These are phyloP conservation scores for Pseudohalonectria lignicola DNA, from an alignment of 2,329 filamentous ascomycete genomes.

Conservation along the genomic window DNA sequence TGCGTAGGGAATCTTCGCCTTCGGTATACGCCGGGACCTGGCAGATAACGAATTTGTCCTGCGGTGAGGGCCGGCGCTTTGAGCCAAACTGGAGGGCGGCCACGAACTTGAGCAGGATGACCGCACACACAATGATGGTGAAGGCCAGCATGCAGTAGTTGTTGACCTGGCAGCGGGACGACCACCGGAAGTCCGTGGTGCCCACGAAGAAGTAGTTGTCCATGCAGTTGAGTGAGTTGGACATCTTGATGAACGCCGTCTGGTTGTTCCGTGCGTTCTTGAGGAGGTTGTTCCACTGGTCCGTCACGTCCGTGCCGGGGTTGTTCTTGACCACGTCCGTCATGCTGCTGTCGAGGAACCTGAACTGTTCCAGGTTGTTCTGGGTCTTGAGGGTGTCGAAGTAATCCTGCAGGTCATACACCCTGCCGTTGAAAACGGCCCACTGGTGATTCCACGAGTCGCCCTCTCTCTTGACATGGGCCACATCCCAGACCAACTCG, in stretches of 20 bases:
- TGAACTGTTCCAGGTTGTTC: slow-evolving; percentile 44
- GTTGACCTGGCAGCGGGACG: slow-evolving; percentile 70
- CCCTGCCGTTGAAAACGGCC: slow-evolving; percentile 62
- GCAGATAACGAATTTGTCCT: slow-evolving; percentile 98
- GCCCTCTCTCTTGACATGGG: slow-evolving; percentile 53
- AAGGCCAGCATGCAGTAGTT: slow-evolving; percentile 85
- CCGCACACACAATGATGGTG: slow-evolving; percentile 68
- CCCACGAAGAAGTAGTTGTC: slow-evolving; percentile 76
- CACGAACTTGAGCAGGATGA: slow-evolving; percentile 82
- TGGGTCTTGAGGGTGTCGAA: slow-evolving; percentile 60
- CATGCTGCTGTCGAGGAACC: slow-evolving; percentile 62
- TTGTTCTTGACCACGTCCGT: slow-evolving; percentile 60
- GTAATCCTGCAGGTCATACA: slow-evolving; percentile 92
- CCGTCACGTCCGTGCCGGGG: slow-evolving; percentile 68
- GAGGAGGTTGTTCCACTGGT: slow-evolving; percentile 46
- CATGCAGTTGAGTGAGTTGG: slow-evolving; percentile 68
- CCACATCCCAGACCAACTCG: slow-evolving; percentile 60
- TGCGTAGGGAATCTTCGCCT: slow-evolving; percentile 87
- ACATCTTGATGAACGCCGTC: slow-evolving; percentile 37
- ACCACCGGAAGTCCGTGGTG: slow-evolving; percentile 71
- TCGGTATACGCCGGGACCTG: slow-evolving; percentile 97
- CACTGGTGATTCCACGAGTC: slow-evolving; percentile 58
- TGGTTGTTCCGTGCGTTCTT: slow-evolving; percentile 40
- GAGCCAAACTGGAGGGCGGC: slow-evolving; percentile 88
- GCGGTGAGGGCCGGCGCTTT: slow-evolving; percentile 76